Evolutionary conservation across 441 rosid genomes (phyloP).

Genomic region (Populus hybrid): DNA sequence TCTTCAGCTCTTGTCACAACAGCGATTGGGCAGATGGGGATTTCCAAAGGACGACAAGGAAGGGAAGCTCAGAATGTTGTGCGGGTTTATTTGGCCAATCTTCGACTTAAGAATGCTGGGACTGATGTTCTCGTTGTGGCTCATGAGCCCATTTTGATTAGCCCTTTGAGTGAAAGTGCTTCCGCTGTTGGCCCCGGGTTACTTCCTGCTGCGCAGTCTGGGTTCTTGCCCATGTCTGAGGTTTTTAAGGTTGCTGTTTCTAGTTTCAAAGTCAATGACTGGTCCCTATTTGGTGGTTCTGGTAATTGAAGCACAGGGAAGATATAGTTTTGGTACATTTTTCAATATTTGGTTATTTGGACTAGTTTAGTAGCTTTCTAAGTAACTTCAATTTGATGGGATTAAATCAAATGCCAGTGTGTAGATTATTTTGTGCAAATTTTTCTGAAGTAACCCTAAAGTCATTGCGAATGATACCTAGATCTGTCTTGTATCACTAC

Average conservation of each 20-base stretch:
- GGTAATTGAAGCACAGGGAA: too few relatives aligned
- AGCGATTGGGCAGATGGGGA: conserved; percentile 78
- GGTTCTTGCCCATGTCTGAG: conserved; percentile 59
- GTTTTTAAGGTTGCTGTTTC: conserved; percentile 64
- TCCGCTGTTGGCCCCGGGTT: conserved; percentile 62
- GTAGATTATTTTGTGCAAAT: too few relatives aligned
- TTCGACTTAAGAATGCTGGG: conserved; percentile 66
- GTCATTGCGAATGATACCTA: too few relatives aligned
- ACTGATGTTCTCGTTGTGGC: conserved; percentile 72
- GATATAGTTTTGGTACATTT: too few relatives aligned
- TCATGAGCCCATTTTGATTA: conserved; percentile 68
- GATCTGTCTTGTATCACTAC: too few relatives aligned
- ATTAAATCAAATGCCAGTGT: too few relatives aligned
- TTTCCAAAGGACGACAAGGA: conserved; percentile 90
- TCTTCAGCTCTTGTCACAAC: conserved; percentile 47
- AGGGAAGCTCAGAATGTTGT: conserved; percentile 85
- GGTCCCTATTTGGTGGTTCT: conserved; percentile 40
- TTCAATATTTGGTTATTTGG: too few relatives aligned
- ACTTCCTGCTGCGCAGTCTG: conserved; percentile 62
- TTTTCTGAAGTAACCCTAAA: too few relatives aligned
- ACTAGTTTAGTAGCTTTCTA: too few relatives aligned
- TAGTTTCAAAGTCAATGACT: conserved; percentile 63
- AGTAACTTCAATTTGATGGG: too few relatives aligned
- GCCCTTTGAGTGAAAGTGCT: conserved; percentile 79
- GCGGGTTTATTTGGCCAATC: conserved; percentile 72